Conservation (phyloP, 2,329 filamentous ascomycete species). For the Penicillium sp. region DNA sequence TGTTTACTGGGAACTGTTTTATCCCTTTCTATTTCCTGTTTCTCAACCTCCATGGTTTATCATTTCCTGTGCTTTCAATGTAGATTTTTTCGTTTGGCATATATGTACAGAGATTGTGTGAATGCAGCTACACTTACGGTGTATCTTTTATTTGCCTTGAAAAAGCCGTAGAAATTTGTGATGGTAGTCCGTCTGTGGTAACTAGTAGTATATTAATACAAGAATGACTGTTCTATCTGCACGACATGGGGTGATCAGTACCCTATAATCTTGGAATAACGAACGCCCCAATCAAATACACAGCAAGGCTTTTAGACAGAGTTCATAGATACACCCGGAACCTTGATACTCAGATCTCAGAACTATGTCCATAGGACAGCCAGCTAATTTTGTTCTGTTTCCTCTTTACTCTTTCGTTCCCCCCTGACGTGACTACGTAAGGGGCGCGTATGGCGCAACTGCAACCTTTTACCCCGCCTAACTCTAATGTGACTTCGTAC, state of each 20-base stretch:
- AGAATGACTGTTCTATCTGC: too few species aligned
- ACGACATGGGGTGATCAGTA: too few species aligned
- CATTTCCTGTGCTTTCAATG: constrained; percentile 1
- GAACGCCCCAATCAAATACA: too few species aligned
- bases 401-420: too few species aligned
- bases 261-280: too few species aligned
- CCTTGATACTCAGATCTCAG: too few species aligned
- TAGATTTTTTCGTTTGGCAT: constrained; percentile 7
- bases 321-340: too few species aligned
- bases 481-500: not conserved
- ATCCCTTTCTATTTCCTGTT: not conserved
- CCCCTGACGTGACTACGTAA: constrained; percentile 3
- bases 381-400: too few species aligned
- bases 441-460: not conserved
- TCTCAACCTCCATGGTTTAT: not conserved
- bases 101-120: constrained; percentile 8
- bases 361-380: too few species aligned
- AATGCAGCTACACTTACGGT: not conserved
- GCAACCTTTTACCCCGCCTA: not conserved
- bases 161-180: not conserved
- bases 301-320: too few species aligned
- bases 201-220: not conserved
- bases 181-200: not conserved
- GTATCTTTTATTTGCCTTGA: not conserved
- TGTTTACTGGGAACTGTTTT: constrained; percentile 10